Base-by-base conservation (phyloP, 2,329 filamentous ascomycete genomes). In the Beauveria australis region DNA sequence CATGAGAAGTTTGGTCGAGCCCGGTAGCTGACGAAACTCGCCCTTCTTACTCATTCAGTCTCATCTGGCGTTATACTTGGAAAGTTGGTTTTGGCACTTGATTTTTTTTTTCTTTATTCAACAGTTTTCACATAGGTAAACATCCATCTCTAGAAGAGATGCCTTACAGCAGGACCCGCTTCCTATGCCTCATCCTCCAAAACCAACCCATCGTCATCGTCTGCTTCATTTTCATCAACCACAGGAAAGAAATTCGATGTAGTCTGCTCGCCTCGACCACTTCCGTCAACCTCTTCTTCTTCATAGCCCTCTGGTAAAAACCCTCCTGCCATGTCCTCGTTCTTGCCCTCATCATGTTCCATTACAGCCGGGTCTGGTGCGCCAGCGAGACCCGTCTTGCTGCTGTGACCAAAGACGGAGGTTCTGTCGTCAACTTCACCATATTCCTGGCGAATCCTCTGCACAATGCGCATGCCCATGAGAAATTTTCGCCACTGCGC, bases 401-500 rank as follows among this genome's bases (percentile, higher is more conserved):
- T 69, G 51, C 78, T 80, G 30, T 83, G 82, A 47, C 82, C 84
- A 63, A 84, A 78, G 1, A 82, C 78, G 18, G 84, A 81, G 3
- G 79, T 74, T 28, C 74, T 74, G 10, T 81, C 79, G 48, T 78
- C 76, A 4, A 82, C 76, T 43, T 86, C 81, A 1, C 89, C 89
- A 70, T 95, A 95, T 63, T 96, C 89, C 59, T 86, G 81, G 46
- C 80, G 80, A 46, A 95, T 87, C 53, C 91, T 81, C 71, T 94
- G 82, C 22, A 91, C 81, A 61, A 97, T 94, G 3, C 91, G 82
- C 74, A 97, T 71, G 0, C 92, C 92, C 79, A 92, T 89, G 16
- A 96, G 74, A 66, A 97, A 91, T 72, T 89, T 95, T 61, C 89
- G 84, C 94, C 94, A 99, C 65, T 86, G 83, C 1, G 81, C 82